Evolutionary conservation across 1,284 basidiomycete genomes (phyloP), one percentile per base, ranked within the genome.

Genomic region (Tremellales sp.): DNA sequence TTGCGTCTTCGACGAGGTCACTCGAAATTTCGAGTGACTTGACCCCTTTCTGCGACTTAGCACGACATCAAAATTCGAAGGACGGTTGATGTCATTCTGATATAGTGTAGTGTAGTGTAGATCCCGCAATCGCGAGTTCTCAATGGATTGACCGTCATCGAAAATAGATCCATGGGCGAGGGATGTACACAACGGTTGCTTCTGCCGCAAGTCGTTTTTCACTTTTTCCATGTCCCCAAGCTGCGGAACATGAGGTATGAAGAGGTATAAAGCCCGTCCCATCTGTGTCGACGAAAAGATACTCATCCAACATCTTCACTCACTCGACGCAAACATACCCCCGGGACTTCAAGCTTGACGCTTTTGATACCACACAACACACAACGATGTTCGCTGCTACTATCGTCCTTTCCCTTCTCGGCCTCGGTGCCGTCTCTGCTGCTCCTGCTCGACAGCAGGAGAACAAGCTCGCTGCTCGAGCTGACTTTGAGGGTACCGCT

Each of bases 401-500:
- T 15, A 36, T 17, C 33, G 19, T 17, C 13, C 15, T 17, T 15
- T n/a, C 19, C 33, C 19, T 36, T n/a, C 19, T 36, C 33, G 33
- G 33, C 33, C 33, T 36, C 4, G 33, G 15, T 36, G 33, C 33
- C 33, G 19, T 17, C 19, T 36, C 33, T 17, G 33, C 33, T 36
- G 33, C 33, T 36, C 33, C 33, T 15, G 19, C 33, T 15, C n/a
- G n/a, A n/a, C n/a, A n/a, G n/a, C 19, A 13, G 15, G 19, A 36
- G 6, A 6, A 13, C 15, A 31, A 31, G 19, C 6, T 36, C 19
- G 33, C 15, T 13, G 13, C 33, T 36, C 15, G 33, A 17, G 33
- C 33, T 19, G 7, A 15, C 6, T 22, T 7, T 51, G 64, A 58
- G 48, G 67, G 64, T 48, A 56, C 45, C 57, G 86, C 81, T 22